Conservation (phyloP, 2,329 filamentous ascomycete species). For the Zarea fungicola region DNA sequence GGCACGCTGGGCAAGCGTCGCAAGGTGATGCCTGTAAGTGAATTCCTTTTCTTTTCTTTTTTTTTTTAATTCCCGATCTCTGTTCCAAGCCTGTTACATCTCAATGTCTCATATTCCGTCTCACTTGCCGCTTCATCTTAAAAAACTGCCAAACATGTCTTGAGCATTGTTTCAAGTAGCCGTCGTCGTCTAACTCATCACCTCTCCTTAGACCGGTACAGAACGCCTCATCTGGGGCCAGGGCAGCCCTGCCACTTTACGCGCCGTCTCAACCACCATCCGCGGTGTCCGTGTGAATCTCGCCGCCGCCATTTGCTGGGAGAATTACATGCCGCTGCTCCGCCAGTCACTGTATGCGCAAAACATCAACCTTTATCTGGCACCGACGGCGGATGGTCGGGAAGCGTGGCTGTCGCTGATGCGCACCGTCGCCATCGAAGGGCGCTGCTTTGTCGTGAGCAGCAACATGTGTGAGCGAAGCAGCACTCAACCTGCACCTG, state of each 20-base stretch:
- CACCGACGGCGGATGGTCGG: slow-evolving; percentile 80
- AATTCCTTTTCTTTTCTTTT: neutral
- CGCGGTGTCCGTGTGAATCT: slow-evolving; percentile 75
- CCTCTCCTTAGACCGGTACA: slow-evolving; percentile 57
- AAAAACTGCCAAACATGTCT: too few species aligned
- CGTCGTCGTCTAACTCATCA: too few species aligned
- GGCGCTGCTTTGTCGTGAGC: slow-evolving; percentile 78
- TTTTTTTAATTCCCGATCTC: neutral
- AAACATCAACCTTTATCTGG: slow-evolving; percentile 87
- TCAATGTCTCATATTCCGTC: too few species aligned
- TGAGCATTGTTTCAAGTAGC: too few species aligned
- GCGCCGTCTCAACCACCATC: slow-evolving; percentile 73
- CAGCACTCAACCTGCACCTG: slow-evolving; percentile 7
- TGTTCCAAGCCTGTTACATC: too few species aligned
- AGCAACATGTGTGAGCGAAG: slow-evolving; percentile 69
- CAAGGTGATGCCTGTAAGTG: slow-evolving; percentile 80
- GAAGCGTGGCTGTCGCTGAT: slow-evolving; percentile 81
- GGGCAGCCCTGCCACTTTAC: slow-evolving; percentile 71
- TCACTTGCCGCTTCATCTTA: too few species aligned
- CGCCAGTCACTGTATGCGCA: slow-evolving; percentile 80
- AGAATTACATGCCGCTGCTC: slow-evolving; percentile 91
- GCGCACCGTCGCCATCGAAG: slow-evolving; percentile 75
- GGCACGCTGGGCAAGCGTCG: slow-evolving; percentile 79
- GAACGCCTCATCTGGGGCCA: slow-evolving; percentile 89
- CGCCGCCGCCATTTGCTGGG: slow-evolving; percentile 90